A percentile compares a stretch with the other conserved stretches of the same genome.
Evolutionary conservation across 192 early-diverging fungal genomes (phyloP).

Genomic region (Rhizoclosmatium sp.): DNA sequence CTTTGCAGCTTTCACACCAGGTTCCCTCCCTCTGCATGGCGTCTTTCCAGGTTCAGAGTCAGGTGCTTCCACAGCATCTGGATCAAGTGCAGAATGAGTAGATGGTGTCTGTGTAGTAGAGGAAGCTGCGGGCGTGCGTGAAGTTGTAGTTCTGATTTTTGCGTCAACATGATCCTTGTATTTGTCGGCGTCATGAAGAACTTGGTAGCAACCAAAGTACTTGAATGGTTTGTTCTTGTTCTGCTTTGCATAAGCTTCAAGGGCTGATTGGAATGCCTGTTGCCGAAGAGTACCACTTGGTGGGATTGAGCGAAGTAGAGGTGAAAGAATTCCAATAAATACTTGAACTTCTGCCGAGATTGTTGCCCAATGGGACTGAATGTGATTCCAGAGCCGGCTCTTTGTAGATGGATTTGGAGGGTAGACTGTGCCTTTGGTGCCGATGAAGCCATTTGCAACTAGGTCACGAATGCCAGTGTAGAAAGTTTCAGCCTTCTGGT

Average conservation of each 20-base stretch:
- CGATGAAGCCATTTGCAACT: neutral
- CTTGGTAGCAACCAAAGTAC: neutral
- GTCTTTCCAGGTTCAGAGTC: neutral
- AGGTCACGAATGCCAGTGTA: neutral
- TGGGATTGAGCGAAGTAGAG: neutral
- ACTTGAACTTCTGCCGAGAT: neutral
- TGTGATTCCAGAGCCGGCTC: neutral
- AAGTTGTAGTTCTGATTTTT: neutral
- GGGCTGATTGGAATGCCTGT: neutral
- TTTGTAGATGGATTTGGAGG: neutral
- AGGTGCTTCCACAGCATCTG: neutral
- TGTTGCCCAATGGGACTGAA: neutral
- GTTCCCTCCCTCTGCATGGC: neutral
- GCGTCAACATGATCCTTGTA: neutral
- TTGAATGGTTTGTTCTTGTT: neutral
- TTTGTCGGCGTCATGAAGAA: neutral
- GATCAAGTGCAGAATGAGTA: neutral
- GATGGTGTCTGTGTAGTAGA: no score
- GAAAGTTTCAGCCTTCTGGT: neutral
- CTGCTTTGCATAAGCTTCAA: neutral
- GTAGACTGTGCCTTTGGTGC: neutral
- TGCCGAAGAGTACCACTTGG: neutral
- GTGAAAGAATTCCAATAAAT: neutral
- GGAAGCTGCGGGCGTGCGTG: neutral
- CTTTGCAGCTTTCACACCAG: neutral